phyloP scores from a whole-genome alignment of 345 rosid species.

The Litchi chinensis region DNA sequence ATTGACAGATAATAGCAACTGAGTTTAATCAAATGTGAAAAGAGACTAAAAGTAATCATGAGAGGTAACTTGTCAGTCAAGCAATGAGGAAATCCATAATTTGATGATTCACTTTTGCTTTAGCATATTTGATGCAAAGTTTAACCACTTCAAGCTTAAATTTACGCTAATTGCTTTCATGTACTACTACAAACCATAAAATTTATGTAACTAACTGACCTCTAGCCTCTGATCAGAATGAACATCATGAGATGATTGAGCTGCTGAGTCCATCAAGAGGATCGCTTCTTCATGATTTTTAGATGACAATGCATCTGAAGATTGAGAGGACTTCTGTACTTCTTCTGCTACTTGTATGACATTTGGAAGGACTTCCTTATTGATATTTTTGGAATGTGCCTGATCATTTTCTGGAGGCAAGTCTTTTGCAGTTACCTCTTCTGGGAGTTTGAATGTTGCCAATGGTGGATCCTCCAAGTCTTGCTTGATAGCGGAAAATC shows the following conservation, averaged over 20 bases:
- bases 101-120: background rate
- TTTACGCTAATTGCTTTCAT: background rate
- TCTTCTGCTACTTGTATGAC: constrained; percentile 16
- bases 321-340: background rate
- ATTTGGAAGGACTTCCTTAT: constrained; percentile 17
- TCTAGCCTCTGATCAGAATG: constrained; percentile 25
- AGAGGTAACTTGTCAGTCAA: constrained; percentile 5
- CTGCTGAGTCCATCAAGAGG: constrained; percentile 4
- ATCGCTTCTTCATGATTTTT: constrained; percentile 13
- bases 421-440: constrained; percentile 25
- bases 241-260: constrained; percentile 24
- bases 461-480: constrained; percentile 17
- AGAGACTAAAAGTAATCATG: background rate
- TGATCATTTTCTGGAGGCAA: constrained; percentile 20
- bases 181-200: background rate
- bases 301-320: constrained; percentile 15
- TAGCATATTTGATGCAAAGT: background rate
- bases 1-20: background rate
- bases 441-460: constrained; percentile 24
- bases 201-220: constrained; percentile 38
- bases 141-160: constrained; percentile 11
- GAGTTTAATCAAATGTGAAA: too few relatives aligned
- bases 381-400: constrained; percentile 11
- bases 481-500: constrained; percentile 17
- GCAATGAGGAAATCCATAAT: background rate